Evolutionary conservation across 2,329 filamentous ascomycete species (phyloP), one percentile per base, ranked within the genome.

Genomic region (Beauveria sp.): DNA sequence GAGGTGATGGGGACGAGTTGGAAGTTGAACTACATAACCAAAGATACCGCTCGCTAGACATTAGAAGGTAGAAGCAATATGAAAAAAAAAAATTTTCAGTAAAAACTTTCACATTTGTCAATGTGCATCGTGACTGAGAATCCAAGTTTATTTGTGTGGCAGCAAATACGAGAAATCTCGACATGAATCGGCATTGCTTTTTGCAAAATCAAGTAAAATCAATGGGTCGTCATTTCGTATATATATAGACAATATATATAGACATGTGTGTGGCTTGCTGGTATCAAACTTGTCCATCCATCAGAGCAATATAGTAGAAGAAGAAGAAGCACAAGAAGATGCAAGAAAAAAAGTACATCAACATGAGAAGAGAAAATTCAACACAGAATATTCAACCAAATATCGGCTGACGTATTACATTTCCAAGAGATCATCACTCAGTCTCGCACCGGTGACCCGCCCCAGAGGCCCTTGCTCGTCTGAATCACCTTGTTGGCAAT

Each of bases 391-490:
- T 38, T 14, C 34, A 38, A 38, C 34, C 5, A 6, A 16, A 38
- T 38, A 5, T 38, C 34, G 14, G 5, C 12, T 4, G 12, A 38
- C 14, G 5, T 38, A 38, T 38, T 38, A 38, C 34, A 38, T 2
- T 34, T 28, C n/a, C 45, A 22, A n/a, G 6, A 8, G 40, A 43
- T 4, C 14, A n/a, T 12, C 20, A 20, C 26, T 64, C 66, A 72
- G 58, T 70, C 67, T 55, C 68, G 68, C 55, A 68, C 60, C 22
- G 70, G 63, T 18, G 70, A 65, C 8, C 70, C 73, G 50, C 73
- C 82, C 86, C 86, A 88, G 61, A 88, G 72, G 1, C 85, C 85
- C 67, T 84, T 86, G 42, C 81, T 85, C 30, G 84, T 86, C 72
- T 87, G 83, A n/a, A 85, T 74, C 16, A 86, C 77, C 65, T 78